A percentile compares a stretch with the other conserved stretches of the same genome.
These are phyloP conservation scores for Marchantia paleacea DNA, from an alignment of 225 moss, liverwort and hornwort species.

Conservation along the genomic window DNA sequence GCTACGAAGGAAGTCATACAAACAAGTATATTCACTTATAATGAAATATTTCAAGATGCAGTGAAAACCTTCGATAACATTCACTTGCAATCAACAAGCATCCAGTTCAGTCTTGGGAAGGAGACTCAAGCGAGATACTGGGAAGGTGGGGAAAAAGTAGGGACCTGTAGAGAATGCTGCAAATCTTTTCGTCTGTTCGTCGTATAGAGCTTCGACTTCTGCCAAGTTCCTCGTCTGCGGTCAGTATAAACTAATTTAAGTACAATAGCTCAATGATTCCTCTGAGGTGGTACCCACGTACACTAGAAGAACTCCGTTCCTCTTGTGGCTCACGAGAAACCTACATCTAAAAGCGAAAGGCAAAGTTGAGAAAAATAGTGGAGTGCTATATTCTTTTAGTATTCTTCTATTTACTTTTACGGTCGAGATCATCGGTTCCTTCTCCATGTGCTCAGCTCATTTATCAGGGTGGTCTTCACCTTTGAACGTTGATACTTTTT, in stretches of 20 bases:
- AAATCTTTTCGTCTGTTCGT: slow-evolving; percentile 30
- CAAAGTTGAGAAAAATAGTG: too few relatives aligned
- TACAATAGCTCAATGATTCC: too few relatives aligned
- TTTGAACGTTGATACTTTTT: slow-evolving; percentile 15
- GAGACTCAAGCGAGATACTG: not conserved
- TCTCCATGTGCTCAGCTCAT: too few relatives aligned
- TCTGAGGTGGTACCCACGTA: too few relatives aligned
- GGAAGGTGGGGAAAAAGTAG: not conserved
- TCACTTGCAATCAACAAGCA: not conserved
- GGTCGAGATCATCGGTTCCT: too few relatives aligned
- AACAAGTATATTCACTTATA: not conserved
- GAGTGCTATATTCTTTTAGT: too few relatives aligned
- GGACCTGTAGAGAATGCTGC: slow-evolving; percentile 33
- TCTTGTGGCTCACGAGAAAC: too few relatives aligned
- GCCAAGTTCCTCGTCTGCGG: slow-evolving; percentile 6
- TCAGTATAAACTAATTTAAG: not conserved
- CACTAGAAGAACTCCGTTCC: too few relatives aligned
- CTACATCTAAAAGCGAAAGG: too few relatives aligned
- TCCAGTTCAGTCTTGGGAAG: not conserved
- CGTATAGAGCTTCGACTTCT: slow-evolving; percentile 11
- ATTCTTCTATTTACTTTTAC: too few relatives aligned
- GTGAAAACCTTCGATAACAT: too few relatives aligned
- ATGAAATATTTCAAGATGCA: not conserved
- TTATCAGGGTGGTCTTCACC: not conserved
- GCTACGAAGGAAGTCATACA: slow-evolving; percentile 4